Evolutionary conservation across 1,139 yeast genomes (phyloP), one percentile per base, ranked within the genome.

Genomic region (Suhomyces coccinellae): DNA sequence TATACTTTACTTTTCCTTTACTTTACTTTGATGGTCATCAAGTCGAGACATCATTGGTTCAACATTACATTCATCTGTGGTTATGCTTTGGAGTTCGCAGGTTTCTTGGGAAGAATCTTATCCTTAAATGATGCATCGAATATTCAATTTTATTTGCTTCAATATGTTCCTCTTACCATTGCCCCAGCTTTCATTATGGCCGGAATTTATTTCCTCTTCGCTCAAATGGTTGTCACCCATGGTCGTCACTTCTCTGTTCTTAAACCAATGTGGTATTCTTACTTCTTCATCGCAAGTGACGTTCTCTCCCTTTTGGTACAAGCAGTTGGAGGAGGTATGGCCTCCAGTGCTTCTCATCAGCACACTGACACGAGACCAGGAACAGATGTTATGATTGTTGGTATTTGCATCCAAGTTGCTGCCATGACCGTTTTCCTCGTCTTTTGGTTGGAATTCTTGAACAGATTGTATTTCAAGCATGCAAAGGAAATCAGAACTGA

Each of bases 111-210:
- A 6, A 69, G 97, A 48, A 62, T 66, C 2, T 48, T 67, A 28
- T 65, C 81, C 10, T 62, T 79, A 40, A 62, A 77, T 4, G 67
- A 69, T 49, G 65, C 77, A 50, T 61, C 67, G n/a, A 61, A 66
- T 39, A 51, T 67, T 42, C 62, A 75, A 48, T 69, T 69, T 40
- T 90, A 73, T 60, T 63, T 87, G 44, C 65, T 83, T 51, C 96
- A 90, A 63, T 79, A 83, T 52, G 78, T 84, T 42, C 70, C 85
- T 47, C 69, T 89, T 50, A 88, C 96, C 0, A 68, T 90, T 43
- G 93, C 90, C 0, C 97, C 97, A 0, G 93, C 93, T 6, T 89
- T 91, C 62, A 74, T 87, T 44, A 87, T 88, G 90, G 97, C 87
- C 4, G 97, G 96, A 5, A 73, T 90, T 8, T 90, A 90, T 65